Evolutionary conservation across 2,329 filamentous ascomycete species (phyloP), one percentile per base, ranked within the genome.

Genomic region (Amphichorda felina): DNA sequence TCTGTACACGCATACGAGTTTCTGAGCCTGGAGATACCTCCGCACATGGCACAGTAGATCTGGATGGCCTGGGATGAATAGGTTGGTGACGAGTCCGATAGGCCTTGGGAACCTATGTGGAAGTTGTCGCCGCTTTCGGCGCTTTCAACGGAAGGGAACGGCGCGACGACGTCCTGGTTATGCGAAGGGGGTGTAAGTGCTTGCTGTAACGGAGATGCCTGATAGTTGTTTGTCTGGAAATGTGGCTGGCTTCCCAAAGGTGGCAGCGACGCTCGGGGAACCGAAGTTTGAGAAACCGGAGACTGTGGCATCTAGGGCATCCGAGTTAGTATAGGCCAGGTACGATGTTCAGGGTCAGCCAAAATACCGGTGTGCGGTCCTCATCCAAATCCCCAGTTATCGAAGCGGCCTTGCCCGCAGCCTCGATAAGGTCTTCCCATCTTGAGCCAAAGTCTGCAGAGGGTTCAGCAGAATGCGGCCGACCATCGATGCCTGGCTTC

Each of bases 401-500:
- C 41, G 86, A 94, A 22, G 89, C 87, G 37, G 72, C 61, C 37
- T 63, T 59, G 40, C 62, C 60, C 26, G 84, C 89, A 35, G 89
- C 89, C 58, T 95, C 88, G 44, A 96, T 93, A 41, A 96, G 69
- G 57, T 96, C 89, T 58, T 94, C 86, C 91, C 89, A 96, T 49
- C 89, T 73, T 62, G 91, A 94, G 44, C 85, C 87, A 59, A 83
- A 82, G 40, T 82, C 80, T 15, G 75, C 77, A 38, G 80, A 74
- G 17, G 88, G 87, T 57, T 95, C 89, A 29, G 84, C 84, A 13
- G 86, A 94, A 45, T 83, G 73, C 38, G 86, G 84, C 60, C 94
- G 94, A 42, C 84, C 74, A 48, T 85, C 78, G 47, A 80, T 77
- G 39, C 79, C 72, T 50, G 65, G 66, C 10, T 67, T 64, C 42